A percentile compares a stretch with the other conserved stretches of the same genome.
Conservation (phyloP, 1,284 basidiomycete genomes). For the Rhodotorula sp. region DNA sequence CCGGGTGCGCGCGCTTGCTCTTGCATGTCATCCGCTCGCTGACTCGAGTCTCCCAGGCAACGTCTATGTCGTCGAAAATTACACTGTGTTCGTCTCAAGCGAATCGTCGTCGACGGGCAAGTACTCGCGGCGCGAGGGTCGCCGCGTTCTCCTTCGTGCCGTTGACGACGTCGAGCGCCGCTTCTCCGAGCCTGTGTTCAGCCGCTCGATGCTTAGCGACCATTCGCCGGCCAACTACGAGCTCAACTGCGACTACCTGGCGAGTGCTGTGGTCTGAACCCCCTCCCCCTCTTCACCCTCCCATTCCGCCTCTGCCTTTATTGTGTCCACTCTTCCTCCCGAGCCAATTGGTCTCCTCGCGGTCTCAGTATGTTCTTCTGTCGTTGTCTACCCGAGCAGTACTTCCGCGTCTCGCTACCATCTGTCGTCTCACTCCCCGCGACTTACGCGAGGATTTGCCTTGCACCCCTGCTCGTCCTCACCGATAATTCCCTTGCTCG, state of each 20-base stretch:
- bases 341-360: no score
- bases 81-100: slow-evolving; percentile 51
- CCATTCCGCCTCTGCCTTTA: not conserved
- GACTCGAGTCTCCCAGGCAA: slow-evolving; percentile 2
- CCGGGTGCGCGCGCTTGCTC: slow-evolving; percentile 48
- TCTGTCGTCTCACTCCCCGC: no score
- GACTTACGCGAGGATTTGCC: no score
- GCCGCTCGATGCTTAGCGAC: slow-evolving; percentile 35
- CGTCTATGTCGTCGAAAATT: slow-evolving; percentile 50
- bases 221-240: slow-evolving; percentile 37
- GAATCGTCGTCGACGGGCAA: slow-evolving; percentile 23
- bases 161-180: slow-evolving; percentile 55
- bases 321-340: not conserved
- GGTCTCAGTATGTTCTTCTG: no score
- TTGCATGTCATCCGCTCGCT: not conserved
- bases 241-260: slow-evolving; percentile 30
- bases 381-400: not conserved
- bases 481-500: no score
- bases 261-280: slow-evolving; percentile 22
- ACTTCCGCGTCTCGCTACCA: no score
- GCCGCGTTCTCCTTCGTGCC: slow-evolving; percentile 54
- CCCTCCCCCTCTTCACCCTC: no score
- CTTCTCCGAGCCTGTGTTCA: slow-evolving; percentile 56
- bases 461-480: no score
- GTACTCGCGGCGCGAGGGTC: slow-evolving; percentile 47